A percentile compares a stretch with the other conserved stretches of the same genome.
These are phyloP conservation scores for Canariomyces notabilis DNA, from an alignment of 2,329 filamentous ascomycete genomes.

Conservation along the genomic window DNA sequence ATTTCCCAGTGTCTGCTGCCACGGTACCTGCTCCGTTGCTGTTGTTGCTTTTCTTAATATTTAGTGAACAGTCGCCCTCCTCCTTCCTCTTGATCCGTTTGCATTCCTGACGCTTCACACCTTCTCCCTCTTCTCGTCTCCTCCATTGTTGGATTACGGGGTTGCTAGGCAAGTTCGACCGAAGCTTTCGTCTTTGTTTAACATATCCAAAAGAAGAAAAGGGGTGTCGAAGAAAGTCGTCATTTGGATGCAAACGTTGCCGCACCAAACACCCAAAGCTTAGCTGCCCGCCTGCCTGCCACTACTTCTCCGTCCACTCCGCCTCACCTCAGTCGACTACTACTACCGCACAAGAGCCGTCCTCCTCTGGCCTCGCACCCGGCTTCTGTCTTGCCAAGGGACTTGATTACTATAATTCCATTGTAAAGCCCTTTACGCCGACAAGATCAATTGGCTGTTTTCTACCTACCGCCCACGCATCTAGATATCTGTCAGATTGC, in stretches of 20 bases:
- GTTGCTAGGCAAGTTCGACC: background rate
- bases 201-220: too few species aligned
- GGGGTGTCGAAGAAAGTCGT: background rate
- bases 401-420: too few species aligned
- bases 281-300: too few species aligned
- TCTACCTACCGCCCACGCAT: background rate
- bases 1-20: slow-evolving; percentile 23
- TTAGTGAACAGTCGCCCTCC: background rate
- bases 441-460: background rate
- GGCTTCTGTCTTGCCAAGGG: too few species aligned
- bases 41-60: too few species aligned
- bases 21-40: too few species aligned
- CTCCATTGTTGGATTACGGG: background rate
- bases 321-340: background rate
- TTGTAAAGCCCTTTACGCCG: background rate
- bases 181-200: background rate
- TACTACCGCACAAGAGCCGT: slow-evolving; percentile 8
- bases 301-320: too few species aligned
- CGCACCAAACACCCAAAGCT: background rate
- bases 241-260: background rate
- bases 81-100: background rate
- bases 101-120: too few species aligned
- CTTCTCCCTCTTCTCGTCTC: background rate
- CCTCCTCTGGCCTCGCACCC: background rate
- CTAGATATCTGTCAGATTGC: too few species aligned